phyloP scores from a whole-genome alignment of 148 eudicot genomes.

The Silene conica region DNA sequence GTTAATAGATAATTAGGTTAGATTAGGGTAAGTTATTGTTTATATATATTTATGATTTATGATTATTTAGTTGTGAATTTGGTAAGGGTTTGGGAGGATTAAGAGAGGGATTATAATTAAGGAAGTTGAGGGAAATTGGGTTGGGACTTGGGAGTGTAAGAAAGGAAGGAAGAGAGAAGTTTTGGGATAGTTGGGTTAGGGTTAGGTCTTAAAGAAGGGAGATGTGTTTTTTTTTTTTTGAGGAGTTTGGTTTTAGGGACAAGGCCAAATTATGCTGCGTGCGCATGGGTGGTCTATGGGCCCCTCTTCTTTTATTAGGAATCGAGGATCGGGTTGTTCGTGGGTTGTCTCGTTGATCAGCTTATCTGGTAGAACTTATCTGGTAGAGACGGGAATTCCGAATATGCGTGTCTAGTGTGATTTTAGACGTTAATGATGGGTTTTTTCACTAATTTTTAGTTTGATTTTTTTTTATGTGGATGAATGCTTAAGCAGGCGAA shows the following conservation, averaged over 20 bases:
- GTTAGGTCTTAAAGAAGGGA: slow-evolving; percentile 32
- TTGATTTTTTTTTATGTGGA: too few species aligned
- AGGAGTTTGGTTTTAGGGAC: slow-evolving; percentile 15
- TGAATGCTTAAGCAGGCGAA: too few species aligned
- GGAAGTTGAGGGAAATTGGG: slow-evolving; percentile 15
- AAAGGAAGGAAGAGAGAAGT: not conserved
- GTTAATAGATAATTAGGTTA: not conserved
- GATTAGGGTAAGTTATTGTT: not conserved
- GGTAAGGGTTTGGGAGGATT: slow-evolving; percentile 24
- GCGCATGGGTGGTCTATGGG: slow-evolving; percentile 36
- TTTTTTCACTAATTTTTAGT: too few species aligned
- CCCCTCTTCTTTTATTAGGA: not conserved
- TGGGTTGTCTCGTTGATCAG: not conserved
- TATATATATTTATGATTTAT: not conserved
- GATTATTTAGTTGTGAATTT: not conserved
- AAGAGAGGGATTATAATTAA: not conserved
- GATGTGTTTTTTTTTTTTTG: not conserved
- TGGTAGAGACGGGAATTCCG: too few species aligned
- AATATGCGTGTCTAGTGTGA: too few species aligned
- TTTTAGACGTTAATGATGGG: too few species aligned
- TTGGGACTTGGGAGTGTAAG: not conserved
- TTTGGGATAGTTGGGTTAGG: slow-evolving; percentile 33
- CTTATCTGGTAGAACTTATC: too few species aligned
- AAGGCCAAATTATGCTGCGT: slow-evolving; percentile 20
- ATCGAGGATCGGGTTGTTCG: not conserved